Base-by-base conservation (phyloP, 2,329 filamentous ascomycete species). In the Huntiella decipiens region DNA sequence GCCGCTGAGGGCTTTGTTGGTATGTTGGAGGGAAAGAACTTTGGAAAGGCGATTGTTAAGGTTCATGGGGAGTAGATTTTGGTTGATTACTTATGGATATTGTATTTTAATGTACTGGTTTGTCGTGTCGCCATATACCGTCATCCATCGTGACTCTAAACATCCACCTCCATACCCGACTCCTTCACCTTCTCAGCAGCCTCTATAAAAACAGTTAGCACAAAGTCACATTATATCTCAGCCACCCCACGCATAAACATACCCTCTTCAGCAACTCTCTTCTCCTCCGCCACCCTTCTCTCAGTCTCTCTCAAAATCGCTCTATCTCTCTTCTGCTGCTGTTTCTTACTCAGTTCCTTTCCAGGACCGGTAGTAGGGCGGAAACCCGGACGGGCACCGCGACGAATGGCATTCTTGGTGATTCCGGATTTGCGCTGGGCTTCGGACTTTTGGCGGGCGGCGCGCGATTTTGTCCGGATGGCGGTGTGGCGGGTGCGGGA, bases 31-130 rank as follows among this genome's bases (percentile, higher is more conserved):
- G 85, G 85, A 41, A 71, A 81, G 61, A 92, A 92, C 66, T 82
- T 86, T 62, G 85, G 85, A 54, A 93, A 93, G 72, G 81, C 83
- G 12, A 72, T 91, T 16, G 56, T 91, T 55, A 81, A 83, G 66
- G 60, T 72, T n/a, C 51, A 52, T 33, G 53, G 53, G 6, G 45
- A 49, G 17, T 43, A 45, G 34, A 16, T 15, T 33, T 22, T 13
- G 15, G 40, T 32, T 32, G 40, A 33, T 13, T 13, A 43, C 33
- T 13, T 43, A 3, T 11, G 6, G 13, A 36, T n/a, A n/a, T 36
- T 36, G 34, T 6, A 36, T 36, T 36, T 36, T n/a, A 36, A 11
- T 36, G 34, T 36, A n/a, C 34, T 16, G 8, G 15, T 36, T 16
- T 36, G 34, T 36, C 34, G 34, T 36, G 15, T 10, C 15, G 12